Conservation (phyloP, 176 grass and related monocot species). For the Aegilops sharonensis region DNA sequence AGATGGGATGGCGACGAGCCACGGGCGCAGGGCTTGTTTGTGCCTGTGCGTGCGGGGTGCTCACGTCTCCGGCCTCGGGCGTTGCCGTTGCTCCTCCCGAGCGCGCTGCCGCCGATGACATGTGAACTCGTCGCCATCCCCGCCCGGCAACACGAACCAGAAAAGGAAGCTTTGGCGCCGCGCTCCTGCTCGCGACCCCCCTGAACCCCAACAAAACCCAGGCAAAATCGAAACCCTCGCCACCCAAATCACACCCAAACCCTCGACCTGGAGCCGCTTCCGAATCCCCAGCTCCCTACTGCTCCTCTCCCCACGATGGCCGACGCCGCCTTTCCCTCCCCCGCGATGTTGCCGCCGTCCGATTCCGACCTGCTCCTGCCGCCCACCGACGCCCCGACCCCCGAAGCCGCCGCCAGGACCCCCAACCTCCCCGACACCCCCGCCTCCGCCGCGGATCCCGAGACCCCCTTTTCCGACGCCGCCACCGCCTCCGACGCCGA, state of each 20-base stretch:
- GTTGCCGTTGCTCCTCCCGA: neutral
- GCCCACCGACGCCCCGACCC: slow-evolving; percentile 14
- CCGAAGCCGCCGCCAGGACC: slow-evolving; percentile 16
- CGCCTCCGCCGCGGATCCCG: slow-evolving; percentile 32
- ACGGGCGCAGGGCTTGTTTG: no score
- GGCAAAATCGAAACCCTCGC: slow-evolving; percentile 1
- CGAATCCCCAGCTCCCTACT: neutral
- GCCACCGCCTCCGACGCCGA: slow-evolving; percentile 42
- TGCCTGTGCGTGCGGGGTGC: neutral
- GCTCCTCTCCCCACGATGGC: neutral
- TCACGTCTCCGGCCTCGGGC: neutral
- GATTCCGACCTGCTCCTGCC: neutral
- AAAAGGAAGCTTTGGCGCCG: slow-evolving; percentile 8
- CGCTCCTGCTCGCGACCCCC: neutral
- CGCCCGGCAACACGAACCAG: neutral
- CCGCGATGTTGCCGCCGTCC: neutral
- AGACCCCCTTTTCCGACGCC: slow-evolving; percentile 36
- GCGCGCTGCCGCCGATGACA: neutral
- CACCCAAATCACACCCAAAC: neutral
- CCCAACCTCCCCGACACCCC: slow-evolving; percentile 40
- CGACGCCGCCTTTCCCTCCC: neutral
- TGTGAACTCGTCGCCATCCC: neutral
- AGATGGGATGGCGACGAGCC: no score
- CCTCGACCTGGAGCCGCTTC: neutral
- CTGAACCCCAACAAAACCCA: neutral